phyloP scores from a whole-genome alignment of 768 basidiomycete genomes.

The Trametes cingulata region DNA sequence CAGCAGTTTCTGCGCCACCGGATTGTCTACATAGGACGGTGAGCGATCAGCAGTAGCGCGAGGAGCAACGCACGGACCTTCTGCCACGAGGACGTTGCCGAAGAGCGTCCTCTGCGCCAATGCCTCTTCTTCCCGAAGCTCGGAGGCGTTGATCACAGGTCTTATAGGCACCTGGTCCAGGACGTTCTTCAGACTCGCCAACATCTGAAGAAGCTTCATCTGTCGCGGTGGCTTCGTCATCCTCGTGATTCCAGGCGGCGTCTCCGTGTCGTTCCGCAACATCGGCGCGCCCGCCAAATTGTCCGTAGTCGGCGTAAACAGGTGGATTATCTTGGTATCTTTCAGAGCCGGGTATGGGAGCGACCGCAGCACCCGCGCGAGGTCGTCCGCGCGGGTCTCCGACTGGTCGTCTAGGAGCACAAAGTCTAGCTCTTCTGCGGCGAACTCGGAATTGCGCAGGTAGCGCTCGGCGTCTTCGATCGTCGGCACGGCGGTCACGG shows the following conservation, averaged over 20 bases:
- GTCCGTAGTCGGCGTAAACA: constrained; percentile 71
- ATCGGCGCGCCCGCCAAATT: constrained; percentile 49
- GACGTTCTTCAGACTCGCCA: constrained; percentile 60
- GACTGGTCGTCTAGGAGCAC: constrained; percentile 68
- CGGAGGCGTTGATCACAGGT: constrained; percentile 37
- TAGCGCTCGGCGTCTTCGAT: constrained; percentile 48
- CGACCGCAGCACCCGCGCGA: constrained; percentile 51
- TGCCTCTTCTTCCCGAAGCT: constrained; percentile 48
- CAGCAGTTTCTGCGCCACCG: constrained; percentile 66
- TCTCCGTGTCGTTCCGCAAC: constrained; percentile 45
- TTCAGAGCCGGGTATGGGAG: constrained; percentile 39
- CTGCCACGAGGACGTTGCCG: constrained; percentile 71
- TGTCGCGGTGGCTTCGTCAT: constrained; percentile 74
- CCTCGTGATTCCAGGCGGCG: constrained; percentile 54
- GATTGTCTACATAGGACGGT: constrained; percentile 51
- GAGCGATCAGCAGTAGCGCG: background rate
- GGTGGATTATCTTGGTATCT: constrained; percentile 66
- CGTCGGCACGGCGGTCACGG: constrained; percentile 44
- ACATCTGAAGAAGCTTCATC: constrained; percentile 56
- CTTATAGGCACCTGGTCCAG: constrained; percentile 42
- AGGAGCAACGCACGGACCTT: constrained; percentile 45
- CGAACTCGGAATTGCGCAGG: constrained; percentile 37
- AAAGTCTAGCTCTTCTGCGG: constrained; percentile 53
- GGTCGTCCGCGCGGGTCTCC: constrained; percentile 55
- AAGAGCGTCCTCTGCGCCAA: constrained; percentile 55